A percentile compares a stretch with the other conserved stretches of the same genome.
Evolutionary conservation across 495 filamentous ascomycete genomes (phyloP).

Genomic region (Parachaetomium inaequale): DNA sequence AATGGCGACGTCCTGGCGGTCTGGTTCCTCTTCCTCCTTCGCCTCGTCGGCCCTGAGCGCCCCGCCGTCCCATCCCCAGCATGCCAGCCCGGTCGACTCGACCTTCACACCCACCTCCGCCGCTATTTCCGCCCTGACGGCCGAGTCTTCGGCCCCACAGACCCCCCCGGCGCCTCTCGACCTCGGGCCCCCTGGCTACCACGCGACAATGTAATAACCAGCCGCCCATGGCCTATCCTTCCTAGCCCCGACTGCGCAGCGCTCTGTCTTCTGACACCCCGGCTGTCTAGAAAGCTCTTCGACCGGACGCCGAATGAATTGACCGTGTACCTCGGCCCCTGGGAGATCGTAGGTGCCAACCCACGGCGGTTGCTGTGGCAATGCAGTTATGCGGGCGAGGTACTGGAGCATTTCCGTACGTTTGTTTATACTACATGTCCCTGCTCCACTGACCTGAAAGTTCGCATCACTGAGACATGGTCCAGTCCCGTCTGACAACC

Average conservation of each 20-base stretch:
- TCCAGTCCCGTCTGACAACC: slow-evolving; percentile 34
- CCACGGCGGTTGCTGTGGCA: slow-evolving; percentile 35
- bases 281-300: slow-evolving; percentile 31
- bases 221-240: slow-evolving; percentile 9
- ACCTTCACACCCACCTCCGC: slow-evolving; percentile 36
- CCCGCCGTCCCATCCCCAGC: slow-evolving; percentile 28
- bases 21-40: slow-evolving; percentile 39
- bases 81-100: slow-evolving; percentile 29
- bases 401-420: slow-evolving; percentile 38
- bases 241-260: slow-evolving; percentile 14
- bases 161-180: slow-evolving; percentile 36
- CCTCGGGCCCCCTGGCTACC: slow-evolving; percentile 38
- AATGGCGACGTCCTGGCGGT: slow-evolving; percentile 32
- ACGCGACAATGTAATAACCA: slow-evolving; percentile 36
- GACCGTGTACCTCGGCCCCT: slow-evolving; percentile 39
- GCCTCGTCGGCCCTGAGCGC: slow-evolving; percentile 31
- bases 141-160: slow-evolving; percentile 31
- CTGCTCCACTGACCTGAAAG: not conserved
- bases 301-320: slow-evolving; percentile 32
- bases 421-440: not conserved
- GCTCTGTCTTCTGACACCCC: slow-evolving; percentile 18
- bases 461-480: slow-evolving; percentile 2
- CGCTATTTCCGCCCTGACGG: slow-evolving; percentile 31
- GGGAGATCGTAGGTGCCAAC: slow-evolving; percentile 32
- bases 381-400: slow-evolving; percentile 36